Evolutionary conservation across 1,284 basidiomycete genomes (phyloP), one percentile per base, ranked within the genome.

Genomic region (Cerioporus squamosus): DNA sequence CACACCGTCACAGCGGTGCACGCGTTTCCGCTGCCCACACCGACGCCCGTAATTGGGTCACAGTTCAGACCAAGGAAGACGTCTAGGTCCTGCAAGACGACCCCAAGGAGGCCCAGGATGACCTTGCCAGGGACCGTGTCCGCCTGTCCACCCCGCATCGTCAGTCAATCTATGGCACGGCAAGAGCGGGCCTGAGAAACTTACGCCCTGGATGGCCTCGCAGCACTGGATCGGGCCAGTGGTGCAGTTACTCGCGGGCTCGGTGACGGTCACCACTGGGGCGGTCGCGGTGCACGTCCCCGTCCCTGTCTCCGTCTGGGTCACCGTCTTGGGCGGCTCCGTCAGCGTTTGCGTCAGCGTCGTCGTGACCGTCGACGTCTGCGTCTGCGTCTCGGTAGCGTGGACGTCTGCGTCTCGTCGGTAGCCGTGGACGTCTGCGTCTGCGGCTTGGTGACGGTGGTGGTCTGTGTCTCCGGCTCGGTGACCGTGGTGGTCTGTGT

Each of bases 151-250:
- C 15, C 23, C 22, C 44, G 29, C 23, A 1, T 8, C 17, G 12
- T 29, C 23, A 26, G 24, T 24, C 17, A 5, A 1, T 17, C 12
- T 7, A 10, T 7, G 12, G 40, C 40, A 10, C n/a, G n/a, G 4
- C 39, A 22, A 7, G 42, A 8, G 10, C 14, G 18, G 10, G 9
- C 18, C 7, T 6, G 18, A 22, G 15, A 6, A 23, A 22, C 46
- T 51, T 15, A 66, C 23, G 39, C 5, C 36, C 44, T 44, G 29
- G 40, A 47, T 38, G 14, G 36, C 22, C 14, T 70, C 51, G 60
- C 69, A 70, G 60, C 69, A 70, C 55, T 70, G 68, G 20, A 67
- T 53, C 26, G 61, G 48, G 23, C 67, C 67, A 33, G 64, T 66
- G 50, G 60, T 65, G 55, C 69, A 70, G 44, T 44, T 39, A 17